A percentile compares a stretch with the other conserved stretches of the same genome.
Evolutionary conservation across 176 grass and related monocot genomes (phyloP).

Genomic region (Oropetium thomaeum): DNA sequence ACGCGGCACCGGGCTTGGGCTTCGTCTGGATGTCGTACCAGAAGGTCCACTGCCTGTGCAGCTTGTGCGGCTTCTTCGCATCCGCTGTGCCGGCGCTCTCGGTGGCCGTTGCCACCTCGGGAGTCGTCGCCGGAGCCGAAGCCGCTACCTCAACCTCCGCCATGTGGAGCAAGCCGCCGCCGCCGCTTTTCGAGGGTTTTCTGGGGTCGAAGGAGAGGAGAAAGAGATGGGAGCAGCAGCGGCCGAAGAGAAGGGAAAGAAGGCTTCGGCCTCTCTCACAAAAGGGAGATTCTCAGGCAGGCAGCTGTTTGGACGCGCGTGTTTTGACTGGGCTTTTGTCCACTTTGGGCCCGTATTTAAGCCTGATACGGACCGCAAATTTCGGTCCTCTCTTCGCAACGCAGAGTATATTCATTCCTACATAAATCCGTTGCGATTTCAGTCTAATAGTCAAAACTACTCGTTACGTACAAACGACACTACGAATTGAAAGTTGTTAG

Average conservation of each 20-base stretch:
- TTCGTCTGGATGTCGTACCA: conserved; percentile 94
- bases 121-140: conserved; percentile 1
- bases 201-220: neutral
- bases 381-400: neutral
- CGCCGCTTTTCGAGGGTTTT: conserved; percentile 30
- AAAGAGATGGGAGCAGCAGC: neutral
- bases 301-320: neutral
- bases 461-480: neutral
- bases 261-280: neutral
- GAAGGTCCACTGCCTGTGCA: conserved; percentile 92
- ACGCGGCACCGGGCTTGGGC: conserved; percentile 89
- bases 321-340: conserved; percentile 11
- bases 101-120: neutral
- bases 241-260: conserved; percentile 19
- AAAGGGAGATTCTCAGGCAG: no score
- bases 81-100: conserved; percentile 6
- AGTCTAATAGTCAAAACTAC: neutral
- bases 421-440: neutral
- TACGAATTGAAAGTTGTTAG: no score
- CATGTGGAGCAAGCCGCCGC: conserved; percentile 42
- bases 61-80: conserved; percentile 53
- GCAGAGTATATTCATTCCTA: no score
- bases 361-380: neutral
- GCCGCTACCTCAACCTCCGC: conserved; percentile 33
- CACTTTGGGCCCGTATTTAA: neutral